Evolutionary conservation across 495 filamentous ascomycete genomes (phyloP).

Genomic region (Aspergillus bridgeri): DNA sequence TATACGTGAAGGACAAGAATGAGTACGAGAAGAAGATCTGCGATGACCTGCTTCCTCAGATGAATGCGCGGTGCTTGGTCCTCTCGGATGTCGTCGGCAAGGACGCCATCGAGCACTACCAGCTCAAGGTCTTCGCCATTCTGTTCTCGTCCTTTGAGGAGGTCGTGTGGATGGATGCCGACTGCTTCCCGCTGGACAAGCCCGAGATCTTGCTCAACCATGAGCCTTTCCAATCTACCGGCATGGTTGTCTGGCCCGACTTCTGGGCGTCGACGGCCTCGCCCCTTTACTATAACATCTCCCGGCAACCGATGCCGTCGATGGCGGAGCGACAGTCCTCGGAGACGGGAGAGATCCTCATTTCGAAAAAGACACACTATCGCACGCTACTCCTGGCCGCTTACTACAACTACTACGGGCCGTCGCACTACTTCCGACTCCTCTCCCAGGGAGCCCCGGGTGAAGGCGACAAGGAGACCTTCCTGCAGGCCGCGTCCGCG

Average conservation of each 20-base stretch:
- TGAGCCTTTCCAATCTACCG: conserved; percentile 50
- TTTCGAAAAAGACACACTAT: conserved; percentile 54
- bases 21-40: conserved; percentile 54
- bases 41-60: conserved; percentile 44
- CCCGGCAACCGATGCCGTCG: conserved; percentile 40
- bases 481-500: conserved; percentile 51
- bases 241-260: conserved; percentile 60
- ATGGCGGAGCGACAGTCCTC: conserved; percentile 41
- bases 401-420: conserved; percentile 64
- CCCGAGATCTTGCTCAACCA: conserved; percentile 49
- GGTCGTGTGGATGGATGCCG: conserved; percentile 61
- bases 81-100: conserved; percentile 43
- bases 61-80: conserved; percentile 52
- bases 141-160: conserved; percentile 59
- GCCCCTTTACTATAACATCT: conserved; percentile 52
- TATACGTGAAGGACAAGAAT: conserved; percentile 49
- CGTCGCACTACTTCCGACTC: conserved; percentile 55
- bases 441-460: conserved; percentile 54
- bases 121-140: conserved; percentile 59
- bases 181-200: conserved; percentile 51
- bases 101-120: conserved; percentile 45
- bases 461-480: conserved; percentile 65
- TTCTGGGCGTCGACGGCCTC: conserved; percentile 56
- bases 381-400: conserved; percentile 51
- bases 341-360: conserved; percentile 56